Evolutionary conservation across 176 grass and related monocot species (phyloP).

Genomic region (Bolboschoenus planiculmis): DNA sequence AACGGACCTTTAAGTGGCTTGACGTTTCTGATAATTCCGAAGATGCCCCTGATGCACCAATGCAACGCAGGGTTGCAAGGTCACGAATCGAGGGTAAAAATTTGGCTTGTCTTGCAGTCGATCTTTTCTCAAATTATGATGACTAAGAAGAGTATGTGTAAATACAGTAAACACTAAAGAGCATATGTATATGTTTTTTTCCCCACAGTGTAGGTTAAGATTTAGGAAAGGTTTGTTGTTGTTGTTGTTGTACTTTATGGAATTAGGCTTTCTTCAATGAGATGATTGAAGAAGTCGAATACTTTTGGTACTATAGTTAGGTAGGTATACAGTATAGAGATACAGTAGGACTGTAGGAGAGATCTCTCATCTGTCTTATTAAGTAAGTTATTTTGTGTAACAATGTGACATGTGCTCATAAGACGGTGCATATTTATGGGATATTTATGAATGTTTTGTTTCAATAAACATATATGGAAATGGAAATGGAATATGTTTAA

Average conservation of each 20-base stretch:
- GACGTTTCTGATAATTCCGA: constrained; percentile 10
- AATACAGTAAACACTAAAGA: constrained; percentile 39
- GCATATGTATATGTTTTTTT: constrained; percentile 16
- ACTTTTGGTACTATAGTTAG: not conserved
- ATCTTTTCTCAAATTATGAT: constrained; percentile 34
- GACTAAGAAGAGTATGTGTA: constrained; percentile 18
- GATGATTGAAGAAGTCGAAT: constrained; percentile 59
- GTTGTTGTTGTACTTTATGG: constrained; percentile 18
- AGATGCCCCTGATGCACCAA: constrained; percentile 47
- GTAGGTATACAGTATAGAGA: constrained; percentile 15
- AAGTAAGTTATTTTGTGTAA: constrained; percentile 1
- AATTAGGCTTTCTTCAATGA: constrained; percentile 51
- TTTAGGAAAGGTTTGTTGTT: constrained; percentile 21
- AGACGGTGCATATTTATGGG: not conserved
- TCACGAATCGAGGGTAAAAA: constrained; percentile 32
- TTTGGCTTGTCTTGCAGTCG: constrained; percentile 42
- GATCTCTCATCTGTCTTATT: constrained; percentile 1
- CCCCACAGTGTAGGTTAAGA: constrained; percentile 2
- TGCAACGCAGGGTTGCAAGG: constrained; percentile 53
- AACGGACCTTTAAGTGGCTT: not conserved
- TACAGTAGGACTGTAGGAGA: not conserved
- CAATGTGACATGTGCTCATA: constrained; percentile 10
- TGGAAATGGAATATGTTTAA: not conserved
- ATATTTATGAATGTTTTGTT: constrained; percentile 15
- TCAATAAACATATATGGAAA: constrained; percentile 2